These are phyloP conservation scores for Alnus rubra DNA, from an alignment of 306 rosid species.

Conservation along the genomic window DNA sequence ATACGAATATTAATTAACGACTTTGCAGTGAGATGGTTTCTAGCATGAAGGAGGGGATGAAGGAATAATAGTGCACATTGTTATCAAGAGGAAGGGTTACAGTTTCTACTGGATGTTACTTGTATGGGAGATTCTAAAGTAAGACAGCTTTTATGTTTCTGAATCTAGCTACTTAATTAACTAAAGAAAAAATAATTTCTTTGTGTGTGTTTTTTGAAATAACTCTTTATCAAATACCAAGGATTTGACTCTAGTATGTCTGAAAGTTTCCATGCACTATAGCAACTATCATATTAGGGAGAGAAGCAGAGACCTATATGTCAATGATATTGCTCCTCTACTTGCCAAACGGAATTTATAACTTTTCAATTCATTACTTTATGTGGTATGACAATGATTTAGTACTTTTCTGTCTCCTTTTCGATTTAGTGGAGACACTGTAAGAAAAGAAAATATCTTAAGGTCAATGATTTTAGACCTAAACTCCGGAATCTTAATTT, in stretches of 20 bases:
- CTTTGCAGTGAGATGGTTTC: slow-evolving; percentile 1
- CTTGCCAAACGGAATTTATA: background rate
- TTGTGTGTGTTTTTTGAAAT: background rate
- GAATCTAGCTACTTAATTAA: background rate
- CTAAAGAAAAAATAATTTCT: background rate
- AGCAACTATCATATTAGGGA: background rate
- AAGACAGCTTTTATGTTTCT: background rate
- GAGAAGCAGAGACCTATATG: background rate
- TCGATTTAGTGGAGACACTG: no score
- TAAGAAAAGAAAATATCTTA: no score
- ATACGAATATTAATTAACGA: background rate
- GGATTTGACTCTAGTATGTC: background rate
- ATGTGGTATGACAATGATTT: background rate
- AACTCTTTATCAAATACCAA: background rate
- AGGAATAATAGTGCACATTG: background rate
- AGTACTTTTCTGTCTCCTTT: no score
- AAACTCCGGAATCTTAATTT: no score
- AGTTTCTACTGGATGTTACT: background rate
- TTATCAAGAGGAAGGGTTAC: background rate
- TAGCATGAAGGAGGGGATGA: background rate
- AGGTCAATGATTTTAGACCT: no score
- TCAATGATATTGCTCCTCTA: background rate
- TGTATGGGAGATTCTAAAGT: background rate
- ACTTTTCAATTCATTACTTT: background rate
- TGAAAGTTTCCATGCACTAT: background rate